Conservation (phyloP, 2,329 filamentous ascomycete species). For the Colletotrichum sp. region DNA sequence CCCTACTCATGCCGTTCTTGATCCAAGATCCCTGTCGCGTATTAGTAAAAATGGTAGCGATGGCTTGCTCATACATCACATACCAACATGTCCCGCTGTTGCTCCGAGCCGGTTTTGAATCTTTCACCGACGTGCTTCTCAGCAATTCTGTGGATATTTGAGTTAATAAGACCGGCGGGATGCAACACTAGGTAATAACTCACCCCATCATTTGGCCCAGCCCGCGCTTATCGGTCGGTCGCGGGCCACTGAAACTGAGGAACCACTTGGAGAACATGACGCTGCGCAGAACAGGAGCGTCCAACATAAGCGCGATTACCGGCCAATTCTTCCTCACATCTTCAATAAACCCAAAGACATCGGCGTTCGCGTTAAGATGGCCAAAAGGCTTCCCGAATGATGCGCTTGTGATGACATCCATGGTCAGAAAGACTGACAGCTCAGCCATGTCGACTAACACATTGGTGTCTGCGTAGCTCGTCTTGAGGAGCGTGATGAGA, state of each 20-base stretch:
- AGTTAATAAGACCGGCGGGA: not conserved
- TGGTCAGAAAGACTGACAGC: not conserved
- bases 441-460: not conserved
- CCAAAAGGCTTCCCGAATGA: slow-evolving; percentile 30
- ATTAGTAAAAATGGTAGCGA: not conserved
- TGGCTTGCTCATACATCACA: not conserved
- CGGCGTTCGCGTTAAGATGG: slow-evolving; percentile 25
- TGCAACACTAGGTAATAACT: slow-evolving; percentile 10
- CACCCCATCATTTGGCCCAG: slow-evolving; percentile 25
- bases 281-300: slow-evolving; percentile 26
- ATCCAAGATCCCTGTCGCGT: slow-evolving; percentile 33
- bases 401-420: slow-evolving; percentile 29
- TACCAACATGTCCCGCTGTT: slow-evolving; percentile 26
- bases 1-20: slow-evolving; percentile 31
- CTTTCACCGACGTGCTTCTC: slow-evolving; percentile 17
- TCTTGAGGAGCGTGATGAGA: not conserved
- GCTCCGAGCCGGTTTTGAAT: slow-evolving; percentile 3
- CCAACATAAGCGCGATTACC: slow-evolving; percentile 20
- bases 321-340: slow-evolving; percentile 12
- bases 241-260: slow-evolving; percentile 26
- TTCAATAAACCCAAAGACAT: slow-evolving; percentile 25
- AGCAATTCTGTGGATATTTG: slow-evolving; percentile 11
- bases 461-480: not conserved
- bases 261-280: slow-evolving; percentile 24
- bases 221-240: slow-evolving; percentile 21